phyloP scores from a whole-genome alignment of 805 yeast species.

The Kockiozyma suomiensis region DNA sequence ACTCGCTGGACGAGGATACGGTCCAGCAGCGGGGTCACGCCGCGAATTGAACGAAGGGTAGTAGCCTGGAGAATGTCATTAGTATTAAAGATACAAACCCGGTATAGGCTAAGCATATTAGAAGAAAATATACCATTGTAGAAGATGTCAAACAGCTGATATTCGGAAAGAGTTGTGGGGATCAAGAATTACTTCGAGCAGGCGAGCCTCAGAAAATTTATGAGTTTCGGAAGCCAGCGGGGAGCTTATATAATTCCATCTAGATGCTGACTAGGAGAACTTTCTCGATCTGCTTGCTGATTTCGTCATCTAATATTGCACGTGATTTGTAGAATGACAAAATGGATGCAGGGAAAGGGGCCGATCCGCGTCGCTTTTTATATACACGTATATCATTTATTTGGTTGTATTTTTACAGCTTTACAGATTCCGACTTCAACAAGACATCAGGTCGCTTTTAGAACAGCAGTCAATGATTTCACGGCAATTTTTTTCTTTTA shows the following conservation, averaged over 20 bases:
- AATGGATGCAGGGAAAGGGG: no score
- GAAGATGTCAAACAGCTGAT: background rate
- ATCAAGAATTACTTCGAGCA: background rate
- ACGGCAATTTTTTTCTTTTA: background rate
- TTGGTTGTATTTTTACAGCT: no score
- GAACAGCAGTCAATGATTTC: background rate
- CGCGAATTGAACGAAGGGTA: slow-evolving; percentile 76
- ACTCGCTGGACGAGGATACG: slow-evolving; percentile 94
- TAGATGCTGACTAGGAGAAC: slow-evolving; percentile 10
- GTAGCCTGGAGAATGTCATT: slow-evolving; percentile 28
- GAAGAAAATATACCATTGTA: background rate
- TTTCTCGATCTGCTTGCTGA: slow-evolving; percentile 14
- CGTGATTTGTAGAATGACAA: background rate
- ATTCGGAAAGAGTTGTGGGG: background rate
- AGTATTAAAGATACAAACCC: no score
- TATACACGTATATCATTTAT: background rate
- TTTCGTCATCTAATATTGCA: background rate
- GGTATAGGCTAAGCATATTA: no score
- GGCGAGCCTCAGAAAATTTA: slow-evolving; percentile 4
- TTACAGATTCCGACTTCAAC: no score
- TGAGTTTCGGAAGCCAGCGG: background rate
- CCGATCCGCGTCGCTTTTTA: background rate
- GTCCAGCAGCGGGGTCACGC: slow-evolving; percentile 90
- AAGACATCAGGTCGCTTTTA: background rate
- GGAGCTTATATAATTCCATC: slow-evolving; percentile 1